Evolutionary conservation across 164 flowering plant genomes (phyloP).

Genomic region (Brasenia schreberi): DNA sequence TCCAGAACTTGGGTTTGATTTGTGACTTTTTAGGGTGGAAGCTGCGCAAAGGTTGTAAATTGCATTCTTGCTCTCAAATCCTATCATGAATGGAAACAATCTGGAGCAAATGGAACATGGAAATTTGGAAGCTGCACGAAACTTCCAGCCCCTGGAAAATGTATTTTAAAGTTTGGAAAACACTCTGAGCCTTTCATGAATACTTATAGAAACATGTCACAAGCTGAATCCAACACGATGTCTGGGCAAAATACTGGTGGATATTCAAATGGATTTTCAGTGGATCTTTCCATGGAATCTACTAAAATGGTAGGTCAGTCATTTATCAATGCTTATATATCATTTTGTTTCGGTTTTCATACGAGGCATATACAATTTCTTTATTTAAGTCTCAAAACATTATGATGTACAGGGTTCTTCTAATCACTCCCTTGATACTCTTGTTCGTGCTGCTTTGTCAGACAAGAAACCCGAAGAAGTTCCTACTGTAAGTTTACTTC

Average conservation of each 20-base stretch:
- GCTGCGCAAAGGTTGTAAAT: constrained; percentile 67
- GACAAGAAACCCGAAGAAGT: constrained; percentile 93
- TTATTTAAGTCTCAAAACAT: not conserved
- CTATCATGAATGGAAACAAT: constrained; percentile 72
- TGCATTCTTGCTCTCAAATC: constrained; percentile 85
- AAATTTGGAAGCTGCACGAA: constrained; percentile 74
- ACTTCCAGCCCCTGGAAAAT: constrained; percentile 32
- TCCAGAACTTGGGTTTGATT: not conserved
- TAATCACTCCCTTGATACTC: constrained; percentile 37
- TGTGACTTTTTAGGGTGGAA: constrained; percentile 61
- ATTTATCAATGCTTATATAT: not conserved
- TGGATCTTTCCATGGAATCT: constrained; percentile 17
- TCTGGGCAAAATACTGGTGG: not conserved
- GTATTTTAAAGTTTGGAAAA: constrained; percentile 41
- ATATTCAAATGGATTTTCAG: not conserved
- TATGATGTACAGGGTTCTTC: constrained; percentile 34
- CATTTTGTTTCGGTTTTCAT: not conserved
- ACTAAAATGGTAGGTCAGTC: constrained; percentile 53
- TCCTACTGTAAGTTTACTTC: constrained; percentile 45
- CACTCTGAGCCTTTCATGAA: constrained; percentile 71
- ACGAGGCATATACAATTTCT: not conserved
- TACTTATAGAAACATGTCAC: constrained; percentile 30
- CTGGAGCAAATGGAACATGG: constrained; percentile 69
- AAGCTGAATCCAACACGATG: not conserved
- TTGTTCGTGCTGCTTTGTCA: constrained; percentile 54